A percentile compares a stretch with the other conserved stretches of the same genome.
Evolutionary conservation across 768 basidiomycete species (phyloP).

Genomic region (Gloeopeniophorella convolvens): DNA sequence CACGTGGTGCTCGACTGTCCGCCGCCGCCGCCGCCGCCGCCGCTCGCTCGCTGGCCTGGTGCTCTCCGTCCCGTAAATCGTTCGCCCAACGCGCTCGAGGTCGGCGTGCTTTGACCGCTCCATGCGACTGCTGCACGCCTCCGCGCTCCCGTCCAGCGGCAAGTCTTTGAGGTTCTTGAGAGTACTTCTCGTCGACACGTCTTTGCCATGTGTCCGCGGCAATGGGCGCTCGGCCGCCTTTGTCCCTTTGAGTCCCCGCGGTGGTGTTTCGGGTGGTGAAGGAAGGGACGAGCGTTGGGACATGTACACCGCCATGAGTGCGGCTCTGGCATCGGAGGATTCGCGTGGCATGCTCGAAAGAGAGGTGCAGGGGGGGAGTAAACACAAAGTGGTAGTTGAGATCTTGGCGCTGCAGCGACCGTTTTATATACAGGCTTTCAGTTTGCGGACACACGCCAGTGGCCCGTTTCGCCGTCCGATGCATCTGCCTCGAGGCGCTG

Average conservation of each 20-base stretch:
- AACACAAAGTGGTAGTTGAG: background rate
- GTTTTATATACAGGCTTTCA: slow-evolving; percentile 9
- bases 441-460: slow-evolving; percentile 10
- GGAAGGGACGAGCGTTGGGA: slow-evolving; percentile 21
- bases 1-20: too few relatives aligned
- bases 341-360: slow-evolving; percentile 22
- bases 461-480: slow-evolving; percentile 6
- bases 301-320: slow-evolving; percentile 27
- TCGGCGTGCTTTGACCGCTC: background rate
- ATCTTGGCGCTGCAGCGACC: background rate
- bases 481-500: slow-evolving; percentile 16
- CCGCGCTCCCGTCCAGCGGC: too few relatives aligned
- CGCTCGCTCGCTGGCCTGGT: background rate
- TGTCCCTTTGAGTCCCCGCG: background rate
- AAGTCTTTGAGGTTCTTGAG: slow-evolving; percentile 8
- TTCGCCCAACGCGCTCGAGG: slow-evolving; percentile 16
- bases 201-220: background rate
- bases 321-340: slow-evolving; percentile 32
- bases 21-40: too few relatives aligned
- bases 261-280: background rate
- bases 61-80: slow-evolving; percentile 17
- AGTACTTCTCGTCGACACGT: background rate
- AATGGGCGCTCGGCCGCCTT: slow-evolving; percentile 15
- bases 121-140: too few relatives aligned
- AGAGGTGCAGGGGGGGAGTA: background rate